A percentile compares a stretch with the other conserved stretches of the same genome.
Conservation (phyloP, 257 asterid species). For the Gentiana dahurica region DNA sequence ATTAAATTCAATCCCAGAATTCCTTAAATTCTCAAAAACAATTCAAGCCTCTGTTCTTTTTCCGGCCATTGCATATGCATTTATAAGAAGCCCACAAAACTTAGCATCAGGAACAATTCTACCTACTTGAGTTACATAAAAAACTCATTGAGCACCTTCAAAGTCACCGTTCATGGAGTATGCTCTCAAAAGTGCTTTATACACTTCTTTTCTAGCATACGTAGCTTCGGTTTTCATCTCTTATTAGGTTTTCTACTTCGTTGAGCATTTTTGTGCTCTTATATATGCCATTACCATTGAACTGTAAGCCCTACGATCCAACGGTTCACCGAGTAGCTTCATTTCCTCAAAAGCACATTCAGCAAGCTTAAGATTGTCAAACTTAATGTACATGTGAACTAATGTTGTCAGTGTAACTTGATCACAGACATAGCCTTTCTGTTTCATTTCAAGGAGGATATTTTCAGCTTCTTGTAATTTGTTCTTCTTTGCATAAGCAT, state of each 20-base stretch:
- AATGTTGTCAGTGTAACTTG: constrained; percentile 70
- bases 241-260: constrained; percentile 42
- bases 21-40: constrained; percentile 58
- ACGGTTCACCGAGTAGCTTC: constrained; percentile 58
- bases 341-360: constrained; percentile 63
- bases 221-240: constrained; percentile 66
- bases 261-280: constrained; percentile 53
- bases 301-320: constrained; percentile 80
- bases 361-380: constrained; percentile 55
- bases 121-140: constrained; percentile 67
- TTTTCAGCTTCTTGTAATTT: constrained; percentile 63
- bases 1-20: constrained; percentile 51
- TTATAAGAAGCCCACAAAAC: constrained; percentile 70
- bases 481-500: constrained; percentile 46
- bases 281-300: constrained; percentile 86
- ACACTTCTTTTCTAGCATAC: constrained; percentile 75
- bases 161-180: constrained; percentile 70
- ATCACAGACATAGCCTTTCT: constrained; percentile 56
- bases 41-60: constrained; percentile 52
- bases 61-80: constrained; percentile 61
- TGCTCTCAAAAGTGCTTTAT: constrained; percentile 72
- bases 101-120: constrained; percentile 64
- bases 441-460: constrained; percentile 49
- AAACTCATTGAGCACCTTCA: constrained; percentile 67
- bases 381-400: constrained; percentile 86